phyloP scores from a whole-genome alignment of 176 grass and related monocot species.

The Carex parvula region DNA sequence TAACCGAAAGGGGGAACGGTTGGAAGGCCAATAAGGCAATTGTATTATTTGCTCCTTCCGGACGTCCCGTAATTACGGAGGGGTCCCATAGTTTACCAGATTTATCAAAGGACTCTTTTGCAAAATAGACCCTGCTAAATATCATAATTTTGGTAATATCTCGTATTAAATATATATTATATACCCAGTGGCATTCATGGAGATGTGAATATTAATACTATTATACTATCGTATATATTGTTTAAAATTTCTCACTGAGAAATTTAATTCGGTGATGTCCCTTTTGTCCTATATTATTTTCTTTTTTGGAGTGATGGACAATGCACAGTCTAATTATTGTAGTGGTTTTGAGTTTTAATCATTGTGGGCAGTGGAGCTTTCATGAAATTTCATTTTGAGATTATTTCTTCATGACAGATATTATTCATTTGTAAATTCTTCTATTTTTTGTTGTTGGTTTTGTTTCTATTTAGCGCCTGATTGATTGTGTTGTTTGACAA shows the following conservation, averaged over 20 bases:
- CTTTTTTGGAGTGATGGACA: background rate
- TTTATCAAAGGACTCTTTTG: background rate
- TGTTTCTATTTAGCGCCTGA: too few species aligned
- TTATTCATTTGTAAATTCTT: background rate
- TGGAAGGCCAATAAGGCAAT: background rate
- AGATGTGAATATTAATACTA: background rate
- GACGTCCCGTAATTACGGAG: slow-evolving; percentile 13
- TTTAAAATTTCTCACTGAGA: too few species aligned
- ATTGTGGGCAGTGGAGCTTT: background rate
- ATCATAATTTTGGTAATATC: background rate
- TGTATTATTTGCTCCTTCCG: background rate
- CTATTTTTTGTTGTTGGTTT: background rate
- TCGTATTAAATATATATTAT: background rate
- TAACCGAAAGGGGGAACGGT: slow-evolving; percentile 5
- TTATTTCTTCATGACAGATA: background rate
- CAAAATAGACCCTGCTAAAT: background rate
- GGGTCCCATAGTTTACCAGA: background rate
- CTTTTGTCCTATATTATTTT: background rate
- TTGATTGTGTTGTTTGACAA: too few species aligned
- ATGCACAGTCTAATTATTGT: background rate
- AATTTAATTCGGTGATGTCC: too few species aligned
- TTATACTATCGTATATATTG: too few species aligned
- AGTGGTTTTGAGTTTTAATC: background rate
- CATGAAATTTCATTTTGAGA: background rate
- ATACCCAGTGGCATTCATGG: background rate